Evolutionary conservation across 441 rosid species (phyloP).

Genomic region (Francoa sonchifolia): DNA sequence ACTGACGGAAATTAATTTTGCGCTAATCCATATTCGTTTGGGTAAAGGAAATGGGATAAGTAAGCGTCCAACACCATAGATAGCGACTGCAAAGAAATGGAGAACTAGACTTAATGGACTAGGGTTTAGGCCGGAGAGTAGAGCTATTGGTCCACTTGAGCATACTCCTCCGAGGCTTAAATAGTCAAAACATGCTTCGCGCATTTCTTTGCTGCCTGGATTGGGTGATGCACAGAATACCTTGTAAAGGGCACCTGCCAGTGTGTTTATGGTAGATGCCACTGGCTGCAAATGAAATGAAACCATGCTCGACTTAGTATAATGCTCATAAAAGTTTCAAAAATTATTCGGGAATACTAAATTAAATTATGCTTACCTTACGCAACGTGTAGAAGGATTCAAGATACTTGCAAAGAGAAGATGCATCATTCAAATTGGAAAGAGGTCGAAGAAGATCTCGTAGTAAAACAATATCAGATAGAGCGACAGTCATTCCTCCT

Average conservation of each 20-base stretch:
- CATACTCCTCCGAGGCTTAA: conserved; percentile 15
- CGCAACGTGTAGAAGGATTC: conserved; percentile 18
- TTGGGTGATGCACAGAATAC: conserved; percentile 17
- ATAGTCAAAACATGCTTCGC: conserved; percentile 19
- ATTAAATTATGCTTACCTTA: conserved; percentile 6
- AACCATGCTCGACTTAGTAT: neutral
- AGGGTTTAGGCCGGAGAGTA: conserved; percentile 20
- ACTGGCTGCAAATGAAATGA: conserved; percentile 11
- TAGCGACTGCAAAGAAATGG: conserved; percentile 18
- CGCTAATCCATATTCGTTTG: conserved; percentile 17
- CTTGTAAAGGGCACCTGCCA: conserved; percentile 18
- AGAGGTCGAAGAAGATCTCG: conserved; percentile 13
- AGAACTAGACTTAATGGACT: conserved; percentile 10
- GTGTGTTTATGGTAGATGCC: conserved; percentile 17
- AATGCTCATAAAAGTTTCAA: neutral
- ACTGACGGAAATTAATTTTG: conserved; percentile 13
- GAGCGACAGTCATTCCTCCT: conserved; percentile 19
- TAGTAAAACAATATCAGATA: conserved; percentile 14
- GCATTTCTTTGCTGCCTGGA: conserved; percentile 15
- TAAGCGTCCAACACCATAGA: conserved; percentile 14
- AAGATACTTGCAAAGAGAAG: conserved; percentile 12
- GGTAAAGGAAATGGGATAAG: conserved; percentile 15
- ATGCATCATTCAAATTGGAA: conserved; percentile 12
- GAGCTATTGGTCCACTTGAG: conserved; percentile 15
- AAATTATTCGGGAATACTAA: neutral